Evolutionary conservation across 2,329 filamentous ascomycete genomes (phyloP).

Genomic region (Xylaria sp.): DNA sequence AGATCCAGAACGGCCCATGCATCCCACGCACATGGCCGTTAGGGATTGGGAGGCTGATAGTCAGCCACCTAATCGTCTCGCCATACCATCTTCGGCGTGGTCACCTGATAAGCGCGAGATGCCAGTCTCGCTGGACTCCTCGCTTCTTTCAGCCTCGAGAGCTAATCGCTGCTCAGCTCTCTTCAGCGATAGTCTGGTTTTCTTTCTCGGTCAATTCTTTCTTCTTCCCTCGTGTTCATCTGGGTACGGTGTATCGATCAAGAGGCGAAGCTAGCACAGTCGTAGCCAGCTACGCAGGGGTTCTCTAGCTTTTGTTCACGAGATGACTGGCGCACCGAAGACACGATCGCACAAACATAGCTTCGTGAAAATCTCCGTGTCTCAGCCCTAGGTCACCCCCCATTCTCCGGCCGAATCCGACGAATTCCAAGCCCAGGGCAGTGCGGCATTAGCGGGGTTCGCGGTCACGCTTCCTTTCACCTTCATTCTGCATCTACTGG

Average conservation of each 20-base stretch:
- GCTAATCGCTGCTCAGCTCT: conserved; percentile 24
- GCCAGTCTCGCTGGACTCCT: conserved; percentile 4
- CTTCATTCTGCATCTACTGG: background rate
- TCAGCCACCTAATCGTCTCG: conserved; percentile 11
- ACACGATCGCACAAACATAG: conserved; percentile 2
- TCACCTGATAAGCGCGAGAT: conserved; percentile 27
- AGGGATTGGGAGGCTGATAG: conserved; percentile 16
- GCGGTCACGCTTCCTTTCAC: background rate
- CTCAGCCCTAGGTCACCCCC: conserved; percentile 15
- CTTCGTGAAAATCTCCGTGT: background rate
- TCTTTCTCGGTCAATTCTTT: background rate
- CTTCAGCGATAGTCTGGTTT: background rate
- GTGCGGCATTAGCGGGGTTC: conserved; percentile 16
- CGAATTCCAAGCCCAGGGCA: conserved; percentile 13
- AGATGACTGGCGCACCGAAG: background rate
- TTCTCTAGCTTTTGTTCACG: background rate
- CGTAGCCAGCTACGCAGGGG: background rate
- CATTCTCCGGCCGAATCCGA: conserved; percentile 2
- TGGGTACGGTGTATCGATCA: background rate
- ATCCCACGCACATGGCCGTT: conserved; percentile 7
- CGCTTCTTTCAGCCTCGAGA: conserved; percentile 10
- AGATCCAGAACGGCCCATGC: conserved; percentile 28
- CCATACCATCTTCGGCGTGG: conserved; percentile 19
- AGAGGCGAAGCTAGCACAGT: background rate
- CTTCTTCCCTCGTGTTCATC: background rate